Evolutionary conservation across 441 rosid species (phyloP).

Genomic region (Mallotus japonicus): DNA sequence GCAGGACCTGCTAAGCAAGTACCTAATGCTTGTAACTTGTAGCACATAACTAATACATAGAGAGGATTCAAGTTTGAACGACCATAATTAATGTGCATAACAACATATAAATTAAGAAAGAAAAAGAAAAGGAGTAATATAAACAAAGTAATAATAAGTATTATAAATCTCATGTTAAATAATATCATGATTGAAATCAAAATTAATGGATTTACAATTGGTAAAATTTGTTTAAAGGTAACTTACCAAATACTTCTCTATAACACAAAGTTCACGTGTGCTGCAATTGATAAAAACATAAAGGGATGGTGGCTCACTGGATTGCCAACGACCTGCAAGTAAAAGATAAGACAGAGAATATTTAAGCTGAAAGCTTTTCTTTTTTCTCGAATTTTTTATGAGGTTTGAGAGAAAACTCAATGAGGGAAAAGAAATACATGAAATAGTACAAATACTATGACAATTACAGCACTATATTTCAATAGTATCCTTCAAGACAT

Average conservation of each 20-base stretch:
- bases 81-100: not conserved
- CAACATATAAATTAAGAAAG: not conserved
- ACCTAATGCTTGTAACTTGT: not conserved
- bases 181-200: conserved; percentile 8
- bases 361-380: conserved; percentile 10
- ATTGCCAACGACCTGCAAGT: conserved; percentile 74
- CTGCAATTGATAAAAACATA: conserved; percentile 81
- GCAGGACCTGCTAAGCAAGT: not conserved
- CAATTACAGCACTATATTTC: not conserved
- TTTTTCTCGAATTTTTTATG: not conserved
- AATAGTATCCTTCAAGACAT: not conserved
- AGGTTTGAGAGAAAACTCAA: not conserved
- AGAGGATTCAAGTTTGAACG: not conserved
- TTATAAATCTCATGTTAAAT: not conserved
- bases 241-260: conserved; percentile 92
- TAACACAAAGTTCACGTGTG: conserved; percentile 72
- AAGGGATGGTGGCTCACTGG: conserved; percentile 71
- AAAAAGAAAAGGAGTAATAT: not conserved
- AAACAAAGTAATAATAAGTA: not conserved
- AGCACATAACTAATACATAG: not conserved
- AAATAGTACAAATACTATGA: not conserved
- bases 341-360: conserved; percentile 20
- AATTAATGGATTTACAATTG: conserved; percentile 16
- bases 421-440: not conserved
- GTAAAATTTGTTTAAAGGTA: conserved; percentile 18